These are phyloP conservation scores for Fraxinus dipetala DNA, from an alignment of 305 asterid genomes.

Conservation along the genomic window DNA sequence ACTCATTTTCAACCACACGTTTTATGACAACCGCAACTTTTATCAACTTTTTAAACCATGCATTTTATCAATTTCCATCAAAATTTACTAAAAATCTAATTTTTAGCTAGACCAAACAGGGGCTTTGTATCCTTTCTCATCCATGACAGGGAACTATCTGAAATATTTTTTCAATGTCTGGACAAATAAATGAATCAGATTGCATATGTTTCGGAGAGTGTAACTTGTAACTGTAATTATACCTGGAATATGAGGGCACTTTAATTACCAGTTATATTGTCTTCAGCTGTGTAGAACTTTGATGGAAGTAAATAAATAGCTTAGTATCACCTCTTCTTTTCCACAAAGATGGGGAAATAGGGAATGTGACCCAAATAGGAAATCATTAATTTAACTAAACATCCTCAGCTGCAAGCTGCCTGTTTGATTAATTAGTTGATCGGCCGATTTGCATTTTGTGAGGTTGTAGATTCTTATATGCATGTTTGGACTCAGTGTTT, in stretches of 20 bases:
- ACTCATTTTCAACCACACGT: not conserved
- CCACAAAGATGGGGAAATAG: not conserved
- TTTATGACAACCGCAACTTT: not conserved
- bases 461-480: slow-evolving; percentile 9
- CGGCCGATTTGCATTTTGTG: slow-evolving; percentile 12
- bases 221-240: slow-evolving; percentile 26
- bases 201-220: slow-evolving; percentile 22
- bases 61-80: not conserved
- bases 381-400: not conserved
- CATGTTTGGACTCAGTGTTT: slow-evolving; percentile 5
- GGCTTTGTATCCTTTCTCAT: slow-evolving; percentile 2
- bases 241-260: slow-evolving; percentile 15
- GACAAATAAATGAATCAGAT: slow-evolving; percentile 23
- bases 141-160: not conserved
- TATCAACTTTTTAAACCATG: not conserved
- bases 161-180: not conserved
- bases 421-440: slow-evolving; percentile 22
- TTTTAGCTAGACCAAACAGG: not conserved
- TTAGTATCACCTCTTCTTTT: not conserved
- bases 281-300: not conserved
- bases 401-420: slow-evolving; percentile 11
- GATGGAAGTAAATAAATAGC: not conserved
- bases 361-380: not conserved
- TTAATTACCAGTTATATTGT: not conserved
- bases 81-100: not conserved